A percentile compares a stretch with the other conserved stretches of the same genome.
phyloP scores from a whole-genome alignment of 108 stramenopile species.

The Thalassiosira profunda region DNA sequence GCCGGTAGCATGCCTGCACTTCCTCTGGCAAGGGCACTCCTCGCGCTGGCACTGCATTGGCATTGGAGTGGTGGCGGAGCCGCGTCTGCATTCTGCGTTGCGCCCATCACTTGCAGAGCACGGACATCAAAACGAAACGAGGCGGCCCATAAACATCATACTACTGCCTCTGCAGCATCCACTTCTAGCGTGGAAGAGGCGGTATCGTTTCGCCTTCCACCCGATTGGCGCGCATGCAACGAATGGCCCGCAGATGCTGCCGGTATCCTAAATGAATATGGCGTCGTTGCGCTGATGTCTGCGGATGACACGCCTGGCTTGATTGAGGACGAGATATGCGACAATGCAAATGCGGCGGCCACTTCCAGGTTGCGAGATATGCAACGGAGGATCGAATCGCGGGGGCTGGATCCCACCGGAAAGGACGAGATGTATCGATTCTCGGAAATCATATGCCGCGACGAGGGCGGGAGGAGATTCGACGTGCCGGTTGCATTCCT shows the following conservation, averaged over 20 bases:
- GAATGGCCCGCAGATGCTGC: constrained; percentile 13
- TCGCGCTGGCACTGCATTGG: no score
- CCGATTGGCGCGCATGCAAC: background rate
- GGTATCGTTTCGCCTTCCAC: constrained; percentile 3
- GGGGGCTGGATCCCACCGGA: constrained; percentile 31
- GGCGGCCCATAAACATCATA: no score
- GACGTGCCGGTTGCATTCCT: constrained; percentile 29
- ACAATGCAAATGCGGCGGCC: constrained; percentile 10
- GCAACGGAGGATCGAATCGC: constrained; percentile 17
- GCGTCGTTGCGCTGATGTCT: constrained; percentile 10
- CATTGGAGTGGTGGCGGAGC: no score
- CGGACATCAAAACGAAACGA: no score
- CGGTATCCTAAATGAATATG: background rate
- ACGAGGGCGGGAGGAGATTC: constrained; percentile 26
- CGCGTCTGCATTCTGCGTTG: no score
- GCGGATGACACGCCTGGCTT: background rate
- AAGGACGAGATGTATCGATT: constrained; percentile 18
- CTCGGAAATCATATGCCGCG: constrained; percentile 26
- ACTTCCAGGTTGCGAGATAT: constrained; percentile 9
- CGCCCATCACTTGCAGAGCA: no score
- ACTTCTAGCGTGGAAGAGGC: no score
- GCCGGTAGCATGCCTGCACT: no score
- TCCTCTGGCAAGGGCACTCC: no score
- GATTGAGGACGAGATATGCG: constrained; percentile 5
- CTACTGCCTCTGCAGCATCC: no score